Conservation (phyloP, 306 rosid species). For the Prunus mume region DNA sequence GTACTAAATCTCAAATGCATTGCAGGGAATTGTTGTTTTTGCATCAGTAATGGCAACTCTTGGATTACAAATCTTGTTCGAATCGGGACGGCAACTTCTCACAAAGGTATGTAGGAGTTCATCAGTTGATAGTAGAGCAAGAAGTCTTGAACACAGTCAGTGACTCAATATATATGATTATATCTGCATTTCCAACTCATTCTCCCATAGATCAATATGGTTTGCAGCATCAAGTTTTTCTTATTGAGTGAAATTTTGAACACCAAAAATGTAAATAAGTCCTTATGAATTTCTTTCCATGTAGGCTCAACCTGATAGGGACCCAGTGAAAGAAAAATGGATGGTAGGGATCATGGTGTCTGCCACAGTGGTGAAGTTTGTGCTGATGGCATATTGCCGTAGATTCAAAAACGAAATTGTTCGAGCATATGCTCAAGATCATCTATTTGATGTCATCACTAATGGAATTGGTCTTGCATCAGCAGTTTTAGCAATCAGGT, state of each 20-base stretch:
- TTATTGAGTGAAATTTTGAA: too few species aligned
- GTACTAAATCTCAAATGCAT: not conserved
- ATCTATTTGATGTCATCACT: slow-evolving; percentile 87
- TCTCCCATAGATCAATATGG: too few species aligned
- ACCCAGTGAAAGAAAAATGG: slow-evolving; percentile 71
- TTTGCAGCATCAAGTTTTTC: too few species aligned
- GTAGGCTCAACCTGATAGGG: slow-evolving; percentile 68
- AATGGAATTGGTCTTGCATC: slow-evolving; percentile 72
- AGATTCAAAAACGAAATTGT: slow-evolving; percentile 82
- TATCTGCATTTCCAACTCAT: too few species aligned
- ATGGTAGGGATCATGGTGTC: slow-evolving; percentile 84
- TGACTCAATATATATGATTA: too few species aligned
- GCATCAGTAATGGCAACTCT: slow-evolving; percentile 96
- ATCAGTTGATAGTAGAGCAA: not conserved
- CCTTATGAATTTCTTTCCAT: not conserved
- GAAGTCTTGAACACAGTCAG: not conserved
- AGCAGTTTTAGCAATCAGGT: slow-evolving; percentile 72
- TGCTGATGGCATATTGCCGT: slow-evolving; percentile 66
- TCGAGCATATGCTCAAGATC: slow-evolving; percentile 85
- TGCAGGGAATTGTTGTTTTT: slow-evolving; percentile 86
- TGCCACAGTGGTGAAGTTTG: slow-evolving; percentile 55
- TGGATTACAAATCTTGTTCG: slow-evolving; percentile 79
- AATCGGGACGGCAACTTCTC: slow-evolving; percentile 67
- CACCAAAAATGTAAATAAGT: not conserved
- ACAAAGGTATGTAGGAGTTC: slow-evolving; percentile 41